phyloP scores from a whole-genome alignment of 2,329 filamentous ascomycete species.

The Nemania diffusa region DNA sequence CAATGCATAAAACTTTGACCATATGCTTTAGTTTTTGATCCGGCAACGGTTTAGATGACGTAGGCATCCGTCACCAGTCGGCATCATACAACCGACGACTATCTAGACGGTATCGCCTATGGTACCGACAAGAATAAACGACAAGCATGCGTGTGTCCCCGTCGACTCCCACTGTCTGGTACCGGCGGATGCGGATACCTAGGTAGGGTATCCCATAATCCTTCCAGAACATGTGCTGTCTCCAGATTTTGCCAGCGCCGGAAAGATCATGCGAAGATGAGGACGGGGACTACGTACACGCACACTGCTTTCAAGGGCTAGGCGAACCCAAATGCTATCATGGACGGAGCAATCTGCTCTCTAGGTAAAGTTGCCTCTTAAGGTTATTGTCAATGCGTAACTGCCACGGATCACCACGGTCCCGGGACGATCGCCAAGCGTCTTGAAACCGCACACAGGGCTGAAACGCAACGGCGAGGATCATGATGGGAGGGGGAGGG shows the following conservation, averaged over 20 bases:
- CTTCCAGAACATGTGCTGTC: conserved; percentile 20
- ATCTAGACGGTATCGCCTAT: background rate
- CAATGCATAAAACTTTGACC: conserved; percentile 10
- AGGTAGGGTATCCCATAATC: too few relatives aligned
- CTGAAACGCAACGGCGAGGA: conserved; percentile 43
- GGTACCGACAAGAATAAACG: conserved; percentile 14
- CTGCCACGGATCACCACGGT: conserved; percentile 41
- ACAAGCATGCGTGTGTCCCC: conserved; percentile 20
- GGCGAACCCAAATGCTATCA: conserved; percentile 11
- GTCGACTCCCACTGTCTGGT: conserved; percentile 17
- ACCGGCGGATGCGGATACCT: conserved; percentile 4
- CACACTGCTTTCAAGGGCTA: background rate
- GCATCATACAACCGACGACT: background rate
- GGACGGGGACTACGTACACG: background rate
- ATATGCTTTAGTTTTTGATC: conserved; percentile 3
- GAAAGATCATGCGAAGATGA: conserved; percentile 24
- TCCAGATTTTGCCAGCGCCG: conserved; percentile 6
- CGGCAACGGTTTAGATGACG: conserved; percentile 18
- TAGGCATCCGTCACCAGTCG: conserved; percentile 8
- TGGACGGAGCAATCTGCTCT: background rate
- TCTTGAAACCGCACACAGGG: conserved; percentile 42
- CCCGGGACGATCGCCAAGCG: conserved; percentile 41
- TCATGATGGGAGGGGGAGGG: conserved; percentile 6
- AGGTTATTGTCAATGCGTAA: conserved; percentile 25
- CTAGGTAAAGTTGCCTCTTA: conserved; percentile 10